phyloP scores from a whole-genome alignment of 805 yeast species.

The Starmerella sp. region DNA sequence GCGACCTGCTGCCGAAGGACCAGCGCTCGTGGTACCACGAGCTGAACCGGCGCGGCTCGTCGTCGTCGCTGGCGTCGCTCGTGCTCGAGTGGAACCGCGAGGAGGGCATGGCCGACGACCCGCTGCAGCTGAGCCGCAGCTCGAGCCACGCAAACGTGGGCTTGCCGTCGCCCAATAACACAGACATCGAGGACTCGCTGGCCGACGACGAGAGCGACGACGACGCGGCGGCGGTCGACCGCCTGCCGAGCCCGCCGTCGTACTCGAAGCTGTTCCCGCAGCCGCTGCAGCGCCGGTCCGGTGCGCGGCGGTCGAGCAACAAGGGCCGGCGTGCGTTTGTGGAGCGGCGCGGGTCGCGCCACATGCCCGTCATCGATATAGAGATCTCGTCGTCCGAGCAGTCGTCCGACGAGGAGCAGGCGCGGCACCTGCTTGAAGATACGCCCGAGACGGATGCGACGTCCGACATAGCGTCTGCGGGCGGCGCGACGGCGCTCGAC shows the following conservation, averaged over 20 bases:
- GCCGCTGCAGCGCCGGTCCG: not conserved
- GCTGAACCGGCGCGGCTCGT: slow-evolving; percentile 21
- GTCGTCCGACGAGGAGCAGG: slow-evolving; percentile 16
- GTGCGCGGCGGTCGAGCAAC: not conserved
- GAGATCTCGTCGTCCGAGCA: slow-evolving; percentile 7
- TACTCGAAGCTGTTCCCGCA: slow-evolving; percentile 13
- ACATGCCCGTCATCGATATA: slow-evolving; percentile 8
- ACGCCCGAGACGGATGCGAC: not conserved
- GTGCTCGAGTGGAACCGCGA: slow-evolving; percentile 9
- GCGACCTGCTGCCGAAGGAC: slow-evolving; percentile 23
- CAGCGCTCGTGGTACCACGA: slow-evolving; percentile 23
- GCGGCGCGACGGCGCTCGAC: not conserved
- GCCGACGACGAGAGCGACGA: not conserved
- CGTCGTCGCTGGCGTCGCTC: slow-evolving; percentile 20
- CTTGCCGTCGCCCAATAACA: not conserved
- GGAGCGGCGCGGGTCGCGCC: not conserved
- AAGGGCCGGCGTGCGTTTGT: not conserved
- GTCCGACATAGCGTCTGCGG: not conserved
- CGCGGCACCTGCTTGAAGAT: not conserved
- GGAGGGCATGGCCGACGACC: not conserved
- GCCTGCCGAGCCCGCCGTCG: slow-evolving; percentile 17
- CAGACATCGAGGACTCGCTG: not conserved
- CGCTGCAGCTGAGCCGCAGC: not conserved
- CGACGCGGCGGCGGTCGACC: not conserved
- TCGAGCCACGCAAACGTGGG: not conserved